These are phyloP conservation scores for Zoysia japonica DNA, from an alignment of 176 grass and related monocot species.

Conservation along the genomic window DNA sequence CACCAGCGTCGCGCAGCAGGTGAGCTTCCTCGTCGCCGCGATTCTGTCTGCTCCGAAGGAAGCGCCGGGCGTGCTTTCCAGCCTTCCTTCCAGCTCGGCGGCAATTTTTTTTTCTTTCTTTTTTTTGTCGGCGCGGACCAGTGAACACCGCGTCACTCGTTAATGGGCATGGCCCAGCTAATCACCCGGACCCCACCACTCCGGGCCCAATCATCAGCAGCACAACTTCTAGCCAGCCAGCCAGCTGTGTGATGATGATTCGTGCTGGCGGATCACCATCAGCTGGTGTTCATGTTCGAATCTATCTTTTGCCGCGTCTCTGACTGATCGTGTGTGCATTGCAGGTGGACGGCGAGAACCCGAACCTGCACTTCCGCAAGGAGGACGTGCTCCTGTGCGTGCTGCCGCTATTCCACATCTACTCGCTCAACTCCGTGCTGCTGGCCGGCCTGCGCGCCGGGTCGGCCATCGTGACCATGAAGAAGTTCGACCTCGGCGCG, in stretches of 20 bases:
- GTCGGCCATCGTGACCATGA: conserved; percentile 70
- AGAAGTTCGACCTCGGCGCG: conserved; percentile 76
- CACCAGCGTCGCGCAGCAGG: conserved; percentile 92
- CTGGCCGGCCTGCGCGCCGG: conserved; percentile 76
- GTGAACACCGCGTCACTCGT: conserved; percentile 5
- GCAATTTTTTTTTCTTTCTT: not conserved
- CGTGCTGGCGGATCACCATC: not conserved
- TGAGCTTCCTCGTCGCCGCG: conserved; percentile 20
- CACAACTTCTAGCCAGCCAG: not conserved
- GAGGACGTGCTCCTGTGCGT: conserved; percentile 79
- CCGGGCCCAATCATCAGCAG: not conserved
- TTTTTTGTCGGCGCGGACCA: conserved; percentile 49
- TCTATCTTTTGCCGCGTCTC: too few relatives aligned
- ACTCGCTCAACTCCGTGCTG: conserved; percentile 93
- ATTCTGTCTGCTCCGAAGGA: too few relatives aligned
- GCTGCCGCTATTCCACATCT: conserved; percentile 97
- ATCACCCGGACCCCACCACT: not conserved
- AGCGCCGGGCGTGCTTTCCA: not conserved
- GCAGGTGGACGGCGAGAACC: conserved; percentile 73
- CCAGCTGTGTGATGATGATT: not conserved
- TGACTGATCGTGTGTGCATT: not conserved
- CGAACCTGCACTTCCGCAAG: conserved; percentile 65
- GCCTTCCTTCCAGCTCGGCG: conserved; percentile 1
- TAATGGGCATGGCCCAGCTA: not conserved
- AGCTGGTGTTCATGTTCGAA: too few relatives aligned